Evolutionary conservation across 192 early-diverging fungal species (phyloP), one percentile per base, ranked within the genome.

Genomic region (Entrophospora sp.): DNA sequence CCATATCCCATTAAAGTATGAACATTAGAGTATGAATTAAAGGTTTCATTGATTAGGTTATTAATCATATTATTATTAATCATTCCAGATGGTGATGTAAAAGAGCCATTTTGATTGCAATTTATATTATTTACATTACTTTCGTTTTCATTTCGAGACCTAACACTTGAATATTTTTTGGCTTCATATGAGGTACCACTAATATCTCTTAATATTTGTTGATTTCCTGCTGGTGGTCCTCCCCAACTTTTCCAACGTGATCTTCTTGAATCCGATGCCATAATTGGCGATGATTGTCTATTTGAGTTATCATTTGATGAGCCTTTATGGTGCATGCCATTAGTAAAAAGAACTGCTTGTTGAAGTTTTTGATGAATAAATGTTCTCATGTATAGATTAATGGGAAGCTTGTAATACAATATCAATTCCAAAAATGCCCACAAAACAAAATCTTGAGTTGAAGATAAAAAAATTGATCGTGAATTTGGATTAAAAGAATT

Each of bases 341-440:
- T n/a, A n/a, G n/a, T n/a, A n/a, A n/a, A n/a, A n/a, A n/a, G n/a
- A 1, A 38, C 16, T 49, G 34, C 31, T 51, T 38, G 22, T 14
- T 49, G 22, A 24, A 64, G 20, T 37, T 64, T 64, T 64, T 64
- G 62, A 36, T 64, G 62, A 43, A 64, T 64, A 38, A 64, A 64
- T 28, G 62, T 64, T 51, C 62, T 16, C 18, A 64, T 37, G 34
- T 64, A 64, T 36, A 64, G 28, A 35, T 64, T 64, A 24, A 84
- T 28, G 0, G 82, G 82, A 2, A 73, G 66, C 25, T 74, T 76
- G 28, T 77, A 80, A 28, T 59, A 75, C 9, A 79, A 59, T 28
- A 82, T 64, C 14, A 81, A 78, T 56, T 84, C 82, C 8, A 81
- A 69, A 51, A 84, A 77, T 1, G 75, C 69, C 82, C 82, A 84